A percentile compares a stretch with the other conserved stretches of the same genome.
These are phyloP conservation scores for Vanrija sp. DNA, from an alignment of 1,284 basidiomycete species.

Conservation along the genomic window DNA sequence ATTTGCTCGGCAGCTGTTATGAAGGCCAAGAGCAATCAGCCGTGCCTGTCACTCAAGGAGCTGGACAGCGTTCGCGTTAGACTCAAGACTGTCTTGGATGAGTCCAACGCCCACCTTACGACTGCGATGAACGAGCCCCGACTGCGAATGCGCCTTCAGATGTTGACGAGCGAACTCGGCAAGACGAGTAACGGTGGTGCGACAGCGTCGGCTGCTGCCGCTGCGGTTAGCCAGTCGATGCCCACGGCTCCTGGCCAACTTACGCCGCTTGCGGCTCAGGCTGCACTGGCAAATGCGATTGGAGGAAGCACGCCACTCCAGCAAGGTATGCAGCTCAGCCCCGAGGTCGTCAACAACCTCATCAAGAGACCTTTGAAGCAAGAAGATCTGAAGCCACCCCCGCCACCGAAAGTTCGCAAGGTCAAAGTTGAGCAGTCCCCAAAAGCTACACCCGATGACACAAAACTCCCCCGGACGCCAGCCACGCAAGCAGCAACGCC, in stretches of 20 bases:
- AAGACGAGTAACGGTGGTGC: not conserved
- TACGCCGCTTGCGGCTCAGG: too few relatives aligned
- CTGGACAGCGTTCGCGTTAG: slow-evolving; percentile 10
- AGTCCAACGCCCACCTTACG: slow-evolving; percentile 11
- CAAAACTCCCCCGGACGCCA: slow-evolving; percentile 10
- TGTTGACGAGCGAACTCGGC: slow-evolving; percentile 10
- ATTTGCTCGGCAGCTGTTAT: slow-evolving; percentile 11
- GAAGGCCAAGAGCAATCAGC: slow-evolving; percentile 13
- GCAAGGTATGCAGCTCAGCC: slow-evolving; percentile 14
- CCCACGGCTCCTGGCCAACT: too few relatives aligned
- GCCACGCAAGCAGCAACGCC: not conserved
- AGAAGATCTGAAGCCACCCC: slow-evolving; percentile 20
- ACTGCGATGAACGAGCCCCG: slow-evolving; percentile 11
- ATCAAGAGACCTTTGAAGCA: slow-evolving; percentile 22
- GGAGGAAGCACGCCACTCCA: slow-evolving; percentile 5
- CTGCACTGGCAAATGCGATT: too few relatives aligned
- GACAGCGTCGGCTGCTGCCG: not conserved
- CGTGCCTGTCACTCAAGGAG: slow-evolving; percentile 16
- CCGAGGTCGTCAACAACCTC: slow-evolving; percentile 20
- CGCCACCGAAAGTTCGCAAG: slow-evolving; percentile 11
- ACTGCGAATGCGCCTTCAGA: slow-evolving; percentile 9
- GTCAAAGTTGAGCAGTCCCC: slow-evolving; percentile 9
- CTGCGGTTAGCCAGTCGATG: not conserved
- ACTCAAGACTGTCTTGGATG: slow-evolving; percentile 5
- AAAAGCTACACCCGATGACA: slow-evolving; percentile 1